Base-by-base conservation (phyloP, 1,284 basidiomycete species). In the Cystobasidiaceae sp. region DNA sequence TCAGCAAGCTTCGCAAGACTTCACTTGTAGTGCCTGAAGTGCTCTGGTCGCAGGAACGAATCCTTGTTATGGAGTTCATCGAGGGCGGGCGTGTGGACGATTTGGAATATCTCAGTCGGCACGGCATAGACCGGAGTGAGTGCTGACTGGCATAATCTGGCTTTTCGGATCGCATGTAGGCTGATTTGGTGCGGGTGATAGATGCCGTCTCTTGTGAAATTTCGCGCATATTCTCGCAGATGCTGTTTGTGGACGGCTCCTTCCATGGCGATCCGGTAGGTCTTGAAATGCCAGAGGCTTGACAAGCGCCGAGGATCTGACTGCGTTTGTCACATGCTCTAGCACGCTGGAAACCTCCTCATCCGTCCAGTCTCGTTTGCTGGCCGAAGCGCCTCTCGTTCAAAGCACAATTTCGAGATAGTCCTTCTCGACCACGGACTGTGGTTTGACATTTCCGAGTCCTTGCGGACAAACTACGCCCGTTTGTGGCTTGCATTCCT, bases 231-330 rank as follows among this genome's bases (percentile, higher is more conserved):
- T 97, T 97, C 74, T 88, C 86, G 51, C 87, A 86, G 74, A 98
- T 98, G 96, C 90, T 98, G 21, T 97, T 97, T 74, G 77, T 97
- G 41, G 90, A 97, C 75, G 94, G 94, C 37, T 78, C 85, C 83
- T 90, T 90, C 75, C 88, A 90, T 78, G 89, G 85, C 33, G 88
- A 71, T 50, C 65, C 70, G 8, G 39, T 56, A 9, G 30, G 56
- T 59, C 41, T 21, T 45, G 55, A 37, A 17, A 17, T 21, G 6
- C 9, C 25, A 6, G 34, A 27, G 44, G 27, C 19, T 15, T n/a
- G 4, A 15, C 55, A 27, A 8, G 37, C 21, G 6, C 6, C 6
- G 11, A 5, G 4, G 15, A 19, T 13, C 32, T 27, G 45, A 48
- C 13, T 39, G n/a, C n/a, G n/a, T n/a, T n/a, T n/a, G 17, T 17